Base-by-base conservation (phyloP, 108 stramenopile genomes). In the Fragilaria radians region DNA sequence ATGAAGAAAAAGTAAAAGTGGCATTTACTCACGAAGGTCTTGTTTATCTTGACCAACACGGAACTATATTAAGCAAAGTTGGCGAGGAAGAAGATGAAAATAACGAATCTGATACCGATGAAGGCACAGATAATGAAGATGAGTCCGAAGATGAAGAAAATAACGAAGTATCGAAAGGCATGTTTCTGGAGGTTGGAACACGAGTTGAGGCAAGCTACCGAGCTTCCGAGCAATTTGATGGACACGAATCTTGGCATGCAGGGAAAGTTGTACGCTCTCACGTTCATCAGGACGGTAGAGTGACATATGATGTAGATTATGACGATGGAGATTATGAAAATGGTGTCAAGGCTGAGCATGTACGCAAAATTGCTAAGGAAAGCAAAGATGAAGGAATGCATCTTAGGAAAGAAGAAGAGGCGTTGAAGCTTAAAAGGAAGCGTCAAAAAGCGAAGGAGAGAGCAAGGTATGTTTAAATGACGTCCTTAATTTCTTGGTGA, bases 251-350 rank as follows among this genome's bases (percentile, higher is more conserved):
- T 24, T 90, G 88, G 89, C 81, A 76, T 61, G 78, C 84, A 50
- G 89, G 83, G 34, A 67, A 61, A 11, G 73, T 88, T 36, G 67
- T 66, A 23, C 67, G 70, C 5, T 84, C 85, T 2, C 60, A 59
- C 28, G 54, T 48, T 21, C 56, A 67, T 33, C 49, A 56, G 5
- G 47, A 62, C 9, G 94, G 89, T 5, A 72, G 50, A 18, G 49
- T 71, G 5, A 42, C 63, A 19, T 89, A 89, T 61, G 82, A 95
- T 71, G 73, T 92, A 7, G 78, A 79, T 5, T 91, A 89, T 49
- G 82, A 91, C 48, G 92, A 91, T 72, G 91, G 93, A 22, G 93
- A 93, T 61, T 83, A 81, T 48, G 85, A 89, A 54, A 89, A 94
- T 46, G 82, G 75, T 21, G 74, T 94, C 60, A 46, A 59, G 42